phyloP scores from a whole-genome alignment of 2,329 filamentous ascomycete genomes.

The Trichoderma asperellum region DNA sequence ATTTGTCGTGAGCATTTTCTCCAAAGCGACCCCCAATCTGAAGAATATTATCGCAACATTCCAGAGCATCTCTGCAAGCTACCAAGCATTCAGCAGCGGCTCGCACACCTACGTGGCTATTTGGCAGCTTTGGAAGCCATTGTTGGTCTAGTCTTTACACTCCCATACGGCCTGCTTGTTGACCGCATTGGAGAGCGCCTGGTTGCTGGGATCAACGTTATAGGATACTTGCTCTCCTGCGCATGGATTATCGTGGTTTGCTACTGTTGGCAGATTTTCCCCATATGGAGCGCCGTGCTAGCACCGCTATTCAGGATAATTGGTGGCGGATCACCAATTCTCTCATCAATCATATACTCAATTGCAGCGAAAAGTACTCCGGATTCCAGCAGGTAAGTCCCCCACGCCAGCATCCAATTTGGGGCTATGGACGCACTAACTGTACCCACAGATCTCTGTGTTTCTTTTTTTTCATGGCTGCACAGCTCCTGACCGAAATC shows the following conservation, averaged over 20 bases:
- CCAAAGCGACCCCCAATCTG: not conserved
- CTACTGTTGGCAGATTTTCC: slow-evolving; percentile 4
- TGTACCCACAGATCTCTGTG: not conserved
- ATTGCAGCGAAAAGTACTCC: slow-evolving; percentile 19
- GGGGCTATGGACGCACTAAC: not conserved
- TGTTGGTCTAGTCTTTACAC: slow-evolving; percentile 12
- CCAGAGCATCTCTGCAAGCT: slow-evolving; percentile 19
- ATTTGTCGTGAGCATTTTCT: slow-evolving; percentile 19
- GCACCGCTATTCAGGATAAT: slow-evolving; percentile 16
- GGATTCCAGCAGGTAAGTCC: slow-evolving; percentile 6
- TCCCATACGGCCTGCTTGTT: slow-evolving; percentile 19
- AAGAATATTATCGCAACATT: not conserved
- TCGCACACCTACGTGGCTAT: slow-evolving; percentile 19
- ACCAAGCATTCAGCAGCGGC: slow-evolving; percentile 15
- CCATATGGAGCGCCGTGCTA: slow-evolving; percentile 13
- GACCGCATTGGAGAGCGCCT: slow-evolving; percentile 9
- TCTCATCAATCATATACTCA: slow-evolving; percentile 14
- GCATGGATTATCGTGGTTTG: slow-evolving; percentile 17
- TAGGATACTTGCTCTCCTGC: slow-evolving; percentile 22
- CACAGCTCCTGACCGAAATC: slow-evolving; percentile 6
- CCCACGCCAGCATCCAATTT: not conserved
- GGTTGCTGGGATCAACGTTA: slow-evolving; percentile 14
- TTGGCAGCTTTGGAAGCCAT: slow-evolving; percentile 3
- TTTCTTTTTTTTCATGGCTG: slow-evolving; percentile 8
- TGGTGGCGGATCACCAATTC: slow-evolving; percentile 22